phyloP scores from a whole-genome alignment of 140 eudicot genomes.

The Cichorium intybus region DNA sequence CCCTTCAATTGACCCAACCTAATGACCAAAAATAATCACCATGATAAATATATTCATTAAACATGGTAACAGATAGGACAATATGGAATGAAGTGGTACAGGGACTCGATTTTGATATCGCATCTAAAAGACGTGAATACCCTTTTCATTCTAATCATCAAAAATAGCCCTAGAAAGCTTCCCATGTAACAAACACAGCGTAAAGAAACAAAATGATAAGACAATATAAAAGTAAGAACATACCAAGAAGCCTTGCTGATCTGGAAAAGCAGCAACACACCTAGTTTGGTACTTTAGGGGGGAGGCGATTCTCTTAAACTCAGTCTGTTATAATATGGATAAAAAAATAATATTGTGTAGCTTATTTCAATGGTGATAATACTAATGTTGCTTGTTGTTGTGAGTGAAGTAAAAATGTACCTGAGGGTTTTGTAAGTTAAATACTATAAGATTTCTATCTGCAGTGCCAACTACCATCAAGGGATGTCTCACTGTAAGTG shows the following conservation, averaged over 20 bases:
- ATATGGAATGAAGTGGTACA: no score
- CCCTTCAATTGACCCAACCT: slow-evolving; percentile 99
- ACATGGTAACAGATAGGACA: no score
- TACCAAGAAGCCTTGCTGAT: slow-evolving; percentile 96
- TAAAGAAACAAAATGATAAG: not conserved
- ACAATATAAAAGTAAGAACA: slow-evolving; percentile 10
- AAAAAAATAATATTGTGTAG: no score
- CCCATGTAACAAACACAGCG: no score
- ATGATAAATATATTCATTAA: not conserved
- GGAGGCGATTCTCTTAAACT: slow-evolving; percentile 77
- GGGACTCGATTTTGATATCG: no score
- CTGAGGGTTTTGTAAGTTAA: slow-evolving; percentile 92
- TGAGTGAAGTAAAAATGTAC: slow-evolving; percentile 30
- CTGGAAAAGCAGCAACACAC: slow-evolving; percentile 97
- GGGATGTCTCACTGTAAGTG: slow-evolving; percentile 82
- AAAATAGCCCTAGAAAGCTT: no score
- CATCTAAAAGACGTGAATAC: no score
- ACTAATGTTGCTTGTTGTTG: not conserved
- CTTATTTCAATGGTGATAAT: no score
- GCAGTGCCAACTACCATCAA: slow-evolving; percentile 99
- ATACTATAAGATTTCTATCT: slow-evolving; percentile 78
- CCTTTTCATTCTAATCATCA: no score
- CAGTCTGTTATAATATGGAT: slow-evolving; percentile 60
- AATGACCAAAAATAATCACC: not conserved
- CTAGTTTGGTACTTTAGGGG: slow-evolving; percentile 95